Conservation (phyloP, 768 basidiomycete genomes). For the Boletus pseudo-olivaceus region DNA sequence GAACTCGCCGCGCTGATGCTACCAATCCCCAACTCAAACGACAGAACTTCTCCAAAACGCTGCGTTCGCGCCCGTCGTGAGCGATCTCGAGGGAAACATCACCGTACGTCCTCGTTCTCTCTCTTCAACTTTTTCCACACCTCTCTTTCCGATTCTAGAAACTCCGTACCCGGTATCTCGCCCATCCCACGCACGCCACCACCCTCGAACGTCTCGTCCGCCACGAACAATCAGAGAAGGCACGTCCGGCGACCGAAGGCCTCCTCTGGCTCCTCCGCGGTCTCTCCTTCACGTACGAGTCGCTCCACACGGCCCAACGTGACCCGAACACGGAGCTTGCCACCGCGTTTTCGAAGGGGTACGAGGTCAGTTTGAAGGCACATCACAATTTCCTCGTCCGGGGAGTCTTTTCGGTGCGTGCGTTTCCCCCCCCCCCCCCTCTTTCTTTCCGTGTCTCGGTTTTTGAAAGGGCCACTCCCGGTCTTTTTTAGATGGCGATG, state of each 20-base stretch:
- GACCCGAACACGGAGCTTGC: slow-evolving; percentile 56
- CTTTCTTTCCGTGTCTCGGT: too few relatives aligned
- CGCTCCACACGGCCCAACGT: slow-evolving; percentile 67
- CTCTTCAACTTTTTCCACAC: background rate
- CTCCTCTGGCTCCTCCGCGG: slow-evolving; percentile 93
- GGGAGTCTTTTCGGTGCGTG: slow-evolving; percentile 55
- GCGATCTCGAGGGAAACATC: slow-evolving; percentile 90
- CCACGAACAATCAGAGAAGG: slow-evolving; percentile 86
- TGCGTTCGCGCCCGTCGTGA: slow-evolving; percentile 80
- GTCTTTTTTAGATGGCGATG: slow-evolving; percentile 57
- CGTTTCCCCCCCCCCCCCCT: too few relatives aligned
- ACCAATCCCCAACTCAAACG: background rate
- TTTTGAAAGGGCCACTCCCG: too few relatives aligned
- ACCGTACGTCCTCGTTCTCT: slow-evolving; percentile 44
- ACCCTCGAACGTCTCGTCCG: slow-evolving; percentile 84
- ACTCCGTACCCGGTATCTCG: slow-evolving; percentile 78
- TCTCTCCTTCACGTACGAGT: slow-evolving; percentile 82
- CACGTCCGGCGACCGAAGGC: slow-evolving; percentile 84
- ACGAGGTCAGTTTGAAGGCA: slow-evolving; percentile 77
- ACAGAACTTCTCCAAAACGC: slow-evolving; percentile 27
- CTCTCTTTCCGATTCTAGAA: slow-evolving; percentile 56
- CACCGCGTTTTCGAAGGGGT: slow-evolving; percentile 73
- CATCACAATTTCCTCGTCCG: slow-evolving; percentile 77
- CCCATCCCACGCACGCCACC: slow-evolving; percentile 51
- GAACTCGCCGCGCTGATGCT: background rate